Base-by-base conservation (phyloP, 768 basidiomycete species). In the Boletus rubescentipes region DNA sequence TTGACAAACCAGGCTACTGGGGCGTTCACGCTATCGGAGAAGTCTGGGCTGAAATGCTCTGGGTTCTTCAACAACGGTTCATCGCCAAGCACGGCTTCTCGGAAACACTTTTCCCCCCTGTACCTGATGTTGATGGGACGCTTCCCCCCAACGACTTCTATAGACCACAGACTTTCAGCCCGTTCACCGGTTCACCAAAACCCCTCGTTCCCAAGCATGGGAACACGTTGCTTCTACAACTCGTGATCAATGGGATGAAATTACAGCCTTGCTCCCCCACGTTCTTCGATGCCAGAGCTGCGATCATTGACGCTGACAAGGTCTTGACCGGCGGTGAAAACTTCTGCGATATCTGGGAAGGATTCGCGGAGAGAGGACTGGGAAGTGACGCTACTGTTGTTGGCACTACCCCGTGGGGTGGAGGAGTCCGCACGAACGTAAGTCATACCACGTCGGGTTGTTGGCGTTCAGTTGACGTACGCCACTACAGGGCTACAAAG, bases 1-100 rank as follows among this genome's bases (percentile, higher is more conserved):
- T 99, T 20, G 92, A 98, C 77, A 89, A 89, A 72, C 86, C 87
- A 3, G 91, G 91, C 16, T 95, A 95, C 78, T 96, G 91, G 87
- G 91, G 93, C 34, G 93, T 95, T 9, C 89, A 90, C 63, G 88
- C 89, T 20, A 87, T 94, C 57, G 93, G 93, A 40, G 93, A 96
- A 72, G 95, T 98, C 49, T 98, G 95, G 94, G 95, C 94, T 5
- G 73, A 93, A 76, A 86, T 92, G 23, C 85, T 93, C 49, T 93
- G 89, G 89, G 79, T 92, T 61, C 78, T 89, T 43, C 79, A 82
- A 18, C 83, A 93, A 63, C 72, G 77, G 21, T 73, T 98, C 32
- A 89, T 97, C 64, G 73, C 75, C 72, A 87, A 89, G 72, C 85
- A 97, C 67, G 93, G 92, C 0, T 96, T 83, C 79, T 78, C 82